Conservation (phyloP, 1,139 yeast genomes). For the Hansenula sp. region DNA sequence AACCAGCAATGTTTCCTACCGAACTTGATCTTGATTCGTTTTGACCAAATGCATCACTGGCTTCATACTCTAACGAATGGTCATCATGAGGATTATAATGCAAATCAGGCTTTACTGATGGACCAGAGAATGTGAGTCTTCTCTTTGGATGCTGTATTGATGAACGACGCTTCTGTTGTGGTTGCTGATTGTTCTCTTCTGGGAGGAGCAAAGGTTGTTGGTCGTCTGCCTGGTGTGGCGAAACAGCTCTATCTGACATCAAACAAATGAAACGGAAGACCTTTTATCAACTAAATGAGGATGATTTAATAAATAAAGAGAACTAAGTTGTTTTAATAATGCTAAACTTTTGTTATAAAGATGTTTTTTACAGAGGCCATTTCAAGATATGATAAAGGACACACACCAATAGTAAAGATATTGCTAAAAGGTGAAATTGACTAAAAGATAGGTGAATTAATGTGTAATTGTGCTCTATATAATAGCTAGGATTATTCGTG, state of each 20-base stretch:
- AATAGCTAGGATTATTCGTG: no score
- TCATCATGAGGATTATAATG: background rate
- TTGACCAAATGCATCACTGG: constrained; percentile 8
- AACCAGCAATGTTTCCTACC: background rate
- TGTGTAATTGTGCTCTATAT: no score
- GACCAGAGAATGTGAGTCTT: constrained; percentile 9
- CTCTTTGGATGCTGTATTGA: constrained; percentile 1
- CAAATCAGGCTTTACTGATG: background rate
- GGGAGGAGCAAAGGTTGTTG: background rate
- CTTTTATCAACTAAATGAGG: no score
- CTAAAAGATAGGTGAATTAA: no score
- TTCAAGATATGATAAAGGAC: no score
- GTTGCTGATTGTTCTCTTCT: background rate
- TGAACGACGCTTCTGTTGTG: background rate
- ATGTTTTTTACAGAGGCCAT: no score
- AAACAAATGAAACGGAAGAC: background rate
- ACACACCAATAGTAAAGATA: no score
- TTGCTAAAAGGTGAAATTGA: no score
- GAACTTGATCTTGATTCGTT: constrained; percentile 8
- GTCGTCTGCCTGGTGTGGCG: background rate
- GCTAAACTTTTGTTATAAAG: no score
- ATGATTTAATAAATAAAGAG: no score
- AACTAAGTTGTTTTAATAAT: no score
- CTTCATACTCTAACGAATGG: constrained; percentile 2
- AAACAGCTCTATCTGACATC: constrained; percentile 1